phyloP scores from a whole-genome alignment of 495 filamentous ascomycete genomes.

The Podospora pseudoanserina region DNA sequence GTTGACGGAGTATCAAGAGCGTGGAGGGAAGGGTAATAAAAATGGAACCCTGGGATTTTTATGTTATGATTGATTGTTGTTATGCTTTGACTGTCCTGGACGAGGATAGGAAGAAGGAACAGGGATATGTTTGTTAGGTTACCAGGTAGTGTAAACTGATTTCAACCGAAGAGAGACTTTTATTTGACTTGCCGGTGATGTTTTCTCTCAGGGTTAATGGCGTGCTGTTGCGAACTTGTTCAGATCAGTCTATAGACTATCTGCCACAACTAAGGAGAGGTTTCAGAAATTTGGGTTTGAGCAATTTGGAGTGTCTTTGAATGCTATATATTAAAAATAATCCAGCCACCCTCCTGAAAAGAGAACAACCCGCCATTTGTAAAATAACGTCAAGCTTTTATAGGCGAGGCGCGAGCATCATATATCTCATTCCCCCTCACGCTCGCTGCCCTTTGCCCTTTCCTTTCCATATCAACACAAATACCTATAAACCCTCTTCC shows the following conservation, averaged over 20 bases:
- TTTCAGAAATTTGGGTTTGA: no score
- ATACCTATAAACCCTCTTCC: constrained; percentile 73
- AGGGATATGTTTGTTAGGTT: background rate
- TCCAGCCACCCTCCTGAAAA: no score
- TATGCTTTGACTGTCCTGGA: background rate
- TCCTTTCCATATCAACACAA: constrained; percentile 38
- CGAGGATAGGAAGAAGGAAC: background rate
- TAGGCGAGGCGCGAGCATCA: no score
- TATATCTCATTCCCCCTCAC: no score
- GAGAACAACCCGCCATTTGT: no score
- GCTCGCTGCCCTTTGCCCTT: no score
- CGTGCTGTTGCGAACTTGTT: background rate
- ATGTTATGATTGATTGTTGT: constrained; percentile 6
- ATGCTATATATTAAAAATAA: no score
- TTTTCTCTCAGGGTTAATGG: background rate
- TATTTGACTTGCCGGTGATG: background rate
- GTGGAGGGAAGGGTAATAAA: background rate
- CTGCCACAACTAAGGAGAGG: no score
- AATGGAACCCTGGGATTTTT: background rate
- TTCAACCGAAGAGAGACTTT: no score
- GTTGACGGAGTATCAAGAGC: background rate
- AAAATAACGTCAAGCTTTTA: no score
- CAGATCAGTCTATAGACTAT: no score
- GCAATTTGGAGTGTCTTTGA: no score
- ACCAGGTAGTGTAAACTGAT: background rate